phyloP scores from a whole-genome alignment of 495 filamentous ascomycete genomes.

The Penicillium maclennaniae region DNA sequence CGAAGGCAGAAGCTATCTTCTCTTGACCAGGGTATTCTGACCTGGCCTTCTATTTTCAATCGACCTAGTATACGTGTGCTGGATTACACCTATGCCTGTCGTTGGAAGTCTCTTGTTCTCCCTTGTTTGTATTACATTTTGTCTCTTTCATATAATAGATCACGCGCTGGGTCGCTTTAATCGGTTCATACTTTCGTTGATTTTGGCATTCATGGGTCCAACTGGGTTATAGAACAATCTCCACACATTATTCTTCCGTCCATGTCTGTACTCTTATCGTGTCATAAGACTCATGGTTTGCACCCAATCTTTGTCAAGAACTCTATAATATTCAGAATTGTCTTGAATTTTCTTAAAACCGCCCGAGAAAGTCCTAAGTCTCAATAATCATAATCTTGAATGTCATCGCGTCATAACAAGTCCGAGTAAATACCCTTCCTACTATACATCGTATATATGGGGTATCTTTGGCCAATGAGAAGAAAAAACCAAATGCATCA shows the following conservation, averaged over 20 bases:
- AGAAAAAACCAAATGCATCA: not conserved
- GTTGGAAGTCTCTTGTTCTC: not conserved
- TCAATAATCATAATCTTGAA: conserved; percentile 1
- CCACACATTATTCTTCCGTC: not conserved
- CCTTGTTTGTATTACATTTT: not conserved
- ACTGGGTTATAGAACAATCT: conserved; percentile 15
- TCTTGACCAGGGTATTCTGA: not conserved
- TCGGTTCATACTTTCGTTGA: conserved; percentile 2
- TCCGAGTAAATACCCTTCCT: not conserved
- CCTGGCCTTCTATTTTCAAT: not conserved
- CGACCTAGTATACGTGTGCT: conserved; percentile 4
- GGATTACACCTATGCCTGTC: conserved; percentile 8
- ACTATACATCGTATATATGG: not conserved
- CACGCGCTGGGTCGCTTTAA: conserved; percentile 16
- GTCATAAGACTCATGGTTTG: not conserved
- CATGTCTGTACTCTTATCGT: not conserved
- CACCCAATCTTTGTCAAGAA: not conserved
- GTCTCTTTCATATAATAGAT: conserved; percentile 15
- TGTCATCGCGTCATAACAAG: conserved; percentile 1
- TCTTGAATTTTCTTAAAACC: not conserved
- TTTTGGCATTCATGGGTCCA: conserved; percentile 8
- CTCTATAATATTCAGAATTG: not conserved
- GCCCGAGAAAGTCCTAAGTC: not conserved
- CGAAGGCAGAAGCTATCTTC: not conserved
- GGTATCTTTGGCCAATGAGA: not conserved